Evolutionary conservation across 2,329 filamentous ascomycete genomes (phyloP), one percentile per base, ranked within the genome.

Genomic region (Paecilomyces sp.): DNA sequence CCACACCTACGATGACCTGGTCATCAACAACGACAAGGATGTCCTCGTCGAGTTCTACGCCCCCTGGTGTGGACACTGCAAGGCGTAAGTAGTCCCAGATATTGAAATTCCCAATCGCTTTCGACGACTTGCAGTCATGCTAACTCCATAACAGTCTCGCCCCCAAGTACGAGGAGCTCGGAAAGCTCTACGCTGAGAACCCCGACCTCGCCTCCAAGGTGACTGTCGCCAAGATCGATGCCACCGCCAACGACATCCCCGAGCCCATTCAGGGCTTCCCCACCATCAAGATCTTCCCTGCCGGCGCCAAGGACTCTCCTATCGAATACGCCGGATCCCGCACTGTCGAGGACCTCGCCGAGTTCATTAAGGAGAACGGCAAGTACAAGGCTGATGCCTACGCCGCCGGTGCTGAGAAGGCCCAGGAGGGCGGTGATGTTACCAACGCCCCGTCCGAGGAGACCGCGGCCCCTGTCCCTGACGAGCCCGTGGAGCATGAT

Each of bases 31-130:
- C 77, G 84, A 88, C 74, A 97, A 97, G 88, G 94, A 99, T 77
- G 94, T 99, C 61, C 85, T 99, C 67, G 80, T 99, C 65, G 94
- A 99, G 83, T 97, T 96, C 83, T 99, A 99, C 82, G 94, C 94
- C 61, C 94, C 94, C 65, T 88, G 85, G 85, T 88, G 85, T 69
- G 85, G 85, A 73, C 85, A 88, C 78, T 88, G 85, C 84, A 88
- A 88, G 76, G 79, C 85, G 79, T 82, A 75, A 72, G 79, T 75
- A 31, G 15, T 18, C 41, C 41, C 41, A 18, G n/a, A 8, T 47
- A 47, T 28, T 28, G 25, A 28, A 28, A 28, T 28, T 28, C 25
- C 1, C 1, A 1, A 1, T 47, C 9, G n/a, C 50, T 28, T 54
- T 22, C 33, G 30, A 36, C 24, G n/a, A 24, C 41, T 18, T 54